Percentiles rank a stretch among this genome's conserved stretches.
These are phyloP conservation scores for Paxillus involutus DNA, from an alignment of 768 basidiomycete species.

Conservation along the genomic window DNA sequence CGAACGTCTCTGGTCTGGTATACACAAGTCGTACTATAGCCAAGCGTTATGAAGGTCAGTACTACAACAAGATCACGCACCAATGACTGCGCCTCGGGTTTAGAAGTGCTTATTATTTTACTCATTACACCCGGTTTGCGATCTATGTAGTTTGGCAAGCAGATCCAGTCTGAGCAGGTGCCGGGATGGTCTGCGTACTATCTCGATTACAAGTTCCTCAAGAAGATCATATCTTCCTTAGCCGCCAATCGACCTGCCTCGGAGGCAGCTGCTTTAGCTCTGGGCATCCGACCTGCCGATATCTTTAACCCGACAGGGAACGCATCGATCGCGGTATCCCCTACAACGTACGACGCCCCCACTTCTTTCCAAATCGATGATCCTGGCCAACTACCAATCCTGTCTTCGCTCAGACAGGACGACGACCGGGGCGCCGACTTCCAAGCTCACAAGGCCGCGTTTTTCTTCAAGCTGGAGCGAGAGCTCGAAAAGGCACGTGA, in stretches of 20 bases:
- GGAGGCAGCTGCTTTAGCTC: conserved; percentile 83
- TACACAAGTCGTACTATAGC: conserved; percentile 7
- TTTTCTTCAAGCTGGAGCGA: conserved; percentile 98
- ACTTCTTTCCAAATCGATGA: conserved; percentile 34
- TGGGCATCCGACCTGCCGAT: conserved; percentile 74
- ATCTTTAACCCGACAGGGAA: conserved; percentile 36
- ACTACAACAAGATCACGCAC: background rate
- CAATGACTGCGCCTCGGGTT: background rate
- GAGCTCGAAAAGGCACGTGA: conserved; percentile 89
- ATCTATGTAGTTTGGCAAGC: conserved; percentile 86
- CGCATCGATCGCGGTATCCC: conserved; percentile 30
- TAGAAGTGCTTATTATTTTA: too few relatives aligned
- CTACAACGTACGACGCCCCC: conserved; percentile 8
- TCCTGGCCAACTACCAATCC: conserved; percentile 54
- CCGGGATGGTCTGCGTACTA: conserved; percentile 97
- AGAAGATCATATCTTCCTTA: conserved; percentile 97
- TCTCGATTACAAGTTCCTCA: conserved; percentile 97
- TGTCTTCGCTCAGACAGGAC: conserved; percentile 62
- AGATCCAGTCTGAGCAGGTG: conserved; percentile 92
- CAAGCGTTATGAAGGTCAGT: conserved; percentile 32
- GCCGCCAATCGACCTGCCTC: conserved; percentile 86
- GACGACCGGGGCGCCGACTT: conserved; percentile 81
- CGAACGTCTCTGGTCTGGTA: conserved; percentile 1
- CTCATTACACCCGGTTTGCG: background rate
- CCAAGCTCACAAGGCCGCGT: conserved; percentile 93